phyloP scores from a whole-genome alignment of 441 rosid genomes.

The Erodium texanum region DNA sequence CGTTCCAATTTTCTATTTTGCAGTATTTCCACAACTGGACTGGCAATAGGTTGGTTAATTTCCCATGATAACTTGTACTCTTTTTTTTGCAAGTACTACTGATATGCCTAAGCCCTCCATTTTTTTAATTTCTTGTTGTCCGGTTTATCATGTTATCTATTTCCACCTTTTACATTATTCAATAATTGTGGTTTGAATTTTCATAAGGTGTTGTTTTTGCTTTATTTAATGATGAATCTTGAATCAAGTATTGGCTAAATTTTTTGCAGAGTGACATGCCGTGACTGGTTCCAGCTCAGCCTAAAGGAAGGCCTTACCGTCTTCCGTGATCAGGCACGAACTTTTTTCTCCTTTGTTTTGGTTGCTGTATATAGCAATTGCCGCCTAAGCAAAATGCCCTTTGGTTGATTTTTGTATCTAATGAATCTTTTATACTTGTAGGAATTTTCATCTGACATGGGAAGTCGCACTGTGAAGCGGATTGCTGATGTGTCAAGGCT shows the following conservation, averaged over 20 bases:
- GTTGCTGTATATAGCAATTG: not conserved
- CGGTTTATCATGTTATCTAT: not conserved
- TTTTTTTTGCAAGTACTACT: not conserved
- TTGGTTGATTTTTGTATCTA: not conserved
- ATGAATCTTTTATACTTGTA: constrained; percentile 16
- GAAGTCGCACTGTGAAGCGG: constrained; percentile 92
- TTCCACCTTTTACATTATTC: not conserved
- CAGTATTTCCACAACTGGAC: constrained; percentile 99
- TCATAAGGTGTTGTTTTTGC: not conserved
- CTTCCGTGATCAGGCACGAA: constrained; percentile 73
- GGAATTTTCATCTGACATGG: constrained; percentile 99
- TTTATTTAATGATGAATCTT: not conserved
- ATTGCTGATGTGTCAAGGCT: constrained; percentile 92
- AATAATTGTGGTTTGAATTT: not conserved
- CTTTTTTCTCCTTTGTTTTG: not conserved
- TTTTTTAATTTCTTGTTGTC: not conserved
- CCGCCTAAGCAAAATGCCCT: not conserved
- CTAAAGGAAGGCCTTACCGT: constrained; percentile 98
- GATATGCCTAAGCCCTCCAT: not conserved
- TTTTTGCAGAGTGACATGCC: constrained; percentile 83
- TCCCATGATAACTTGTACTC: not conserved
- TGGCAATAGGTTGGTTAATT: constrained; percentile 71
- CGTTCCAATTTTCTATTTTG: constrained; percentile 24
- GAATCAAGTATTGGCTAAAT: constrained; percentile 13
- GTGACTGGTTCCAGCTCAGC: constrained; percentile 99